Base-by-base conservation (phyloP, 2,329 filamentous ascomycete species). In the Blastomyces parvus region DNA sequence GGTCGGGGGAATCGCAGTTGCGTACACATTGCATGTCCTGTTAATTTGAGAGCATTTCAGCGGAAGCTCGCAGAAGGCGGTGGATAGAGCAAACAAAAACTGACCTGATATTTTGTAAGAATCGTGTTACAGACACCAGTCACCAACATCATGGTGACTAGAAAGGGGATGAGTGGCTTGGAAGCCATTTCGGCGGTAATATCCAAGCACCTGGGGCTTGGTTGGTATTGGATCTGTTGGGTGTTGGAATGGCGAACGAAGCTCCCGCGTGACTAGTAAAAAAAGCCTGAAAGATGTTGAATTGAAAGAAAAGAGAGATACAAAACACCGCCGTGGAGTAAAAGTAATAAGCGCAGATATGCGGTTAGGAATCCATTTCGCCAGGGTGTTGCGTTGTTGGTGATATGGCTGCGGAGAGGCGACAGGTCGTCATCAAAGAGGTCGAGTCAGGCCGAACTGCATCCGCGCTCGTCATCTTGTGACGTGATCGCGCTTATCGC, bases 41-140 rank as follows among this genome's bases (percentile, higher is more conserved):
- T 53, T 27, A 33, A 33, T 27, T 6, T 22, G 14, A 25, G 9
- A 17, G 25, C 25, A 8, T 33, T 17, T 59, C 17, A 48, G 27
- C 42, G 8, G 30, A 46, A 13, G 27, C 13, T 3, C 11, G 36
- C 27, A 4, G 13, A 1, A 48, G 11, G n/a, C 42, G 46, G 5
- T 14, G 42, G 9, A n/a, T 17, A 50, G 4, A 19, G 22, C 6
- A n/a, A 33, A 48, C 17, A 62, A 48, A 61, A 53, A 73, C 80
- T 65, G 77, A 92, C 91, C 81, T 97, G 93, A 73, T 92, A 97
- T 74, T 99, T 99, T 69, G 93, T 97, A 71, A 99, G 82, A 66
- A 99, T 85, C 1, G 94, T 99, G 76, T 99, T 99, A 82, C 91
- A 96, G 66, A 96, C 91, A 66, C 93, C 93, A 30, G 93, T 97